Percentiles rank a stretch among this genome's conserved stretches.
Conservation (phyloP, 495 filamentous ascomycete genomes). For the Tirmania nivea region DNA sequence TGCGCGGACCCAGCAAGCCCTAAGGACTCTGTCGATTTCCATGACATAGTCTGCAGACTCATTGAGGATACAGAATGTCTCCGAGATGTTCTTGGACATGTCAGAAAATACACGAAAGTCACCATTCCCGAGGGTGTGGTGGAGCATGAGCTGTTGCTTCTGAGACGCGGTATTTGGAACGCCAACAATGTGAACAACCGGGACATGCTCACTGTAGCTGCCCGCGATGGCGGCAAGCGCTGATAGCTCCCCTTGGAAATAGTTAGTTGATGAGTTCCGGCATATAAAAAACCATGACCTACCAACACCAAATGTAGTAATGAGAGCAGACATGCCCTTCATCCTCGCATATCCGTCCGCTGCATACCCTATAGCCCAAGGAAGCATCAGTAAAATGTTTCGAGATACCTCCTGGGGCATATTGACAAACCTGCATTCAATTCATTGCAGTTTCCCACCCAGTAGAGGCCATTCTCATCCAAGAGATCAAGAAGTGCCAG, state of each 20-base stretch:
- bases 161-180: conserved; percentile 39
- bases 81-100: conserved; percentile 55
- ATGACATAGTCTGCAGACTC: conserved; percentile 44
- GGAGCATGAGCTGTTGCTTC: conserved; percentile 41
- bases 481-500: conserved; percentile 46
- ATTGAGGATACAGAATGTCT: conserved; percentile 43
- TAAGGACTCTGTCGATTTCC: conserved; percentile 58
- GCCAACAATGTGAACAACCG: conserved; percentile 67
- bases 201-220: conserved; percentile 51
- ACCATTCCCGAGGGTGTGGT: conserved; percentile 86
- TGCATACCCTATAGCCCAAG: conserved; percentile 34
- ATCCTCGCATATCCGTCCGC: conserved; percentile 62
- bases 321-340: conserved; percentile 46
- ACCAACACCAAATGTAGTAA: conserved; percentile 62
- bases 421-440: conserved; percentile 43
- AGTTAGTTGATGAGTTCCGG: background rate
- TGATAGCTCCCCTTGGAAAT: conserved; percentile 36
- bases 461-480: conserved; percentile 37
- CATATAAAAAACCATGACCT: background rate
- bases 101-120: conserved; percentile 67
- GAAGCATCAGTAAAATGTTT: no score
- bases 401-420: no score
- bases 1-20: conserved; percentile 52
- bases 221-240: conserved; percentile 53
- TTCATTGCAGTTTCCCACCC: conserved; percentile 65